A percentile compares a stretch with the other conserved stretches of the same genome.
Conservation (phyloP, 331 rosid genomes). For the Malus hybrid region DNA sequence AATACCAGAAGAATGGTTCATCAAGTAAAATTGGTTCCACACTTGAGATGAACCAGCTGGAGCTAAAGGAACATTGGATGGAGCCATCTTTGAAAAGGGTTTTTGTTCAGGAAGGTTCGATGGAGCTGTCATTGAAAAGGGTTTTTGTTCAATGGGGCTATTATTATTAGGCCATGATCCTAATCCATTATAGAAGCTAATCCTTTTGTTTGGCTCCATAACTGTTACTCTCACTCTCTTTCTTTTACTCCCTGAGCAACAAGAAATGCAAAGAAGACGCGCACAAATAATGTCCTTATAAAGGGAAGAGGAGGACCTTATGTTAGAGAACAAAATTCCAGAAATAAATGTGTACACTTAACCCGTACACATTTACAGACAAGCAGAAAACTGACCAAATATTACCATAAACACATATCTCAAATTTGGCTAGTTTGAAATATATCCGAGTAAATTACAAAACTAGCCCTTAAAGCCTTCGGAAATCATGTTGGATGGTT, state of each 20-base stretch:
- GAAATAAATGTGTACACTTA: background rate
- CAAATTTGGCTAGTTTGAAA: too few species aligned
- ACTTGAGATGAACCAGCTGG: background rate
- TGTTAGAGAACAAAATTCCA: background rate
- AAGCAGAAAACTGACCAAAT: conserved; percentile 17
- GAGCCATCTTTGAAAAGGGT: background rate
- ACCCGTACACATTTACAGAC: conserved; percentile 3
- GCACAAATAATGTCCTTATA: background rate
- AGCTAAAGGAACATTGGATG: conserved; percentile 3
- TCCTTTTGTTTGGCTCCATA: conserved; percentile 11
- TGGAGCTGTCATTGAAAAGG: background rate
- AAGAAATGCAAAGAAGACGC: background rate
- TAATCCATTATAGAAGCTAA: background rate
- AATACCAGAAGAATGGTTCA: background rate
- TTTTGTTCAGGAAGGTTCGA: too few species aligned
- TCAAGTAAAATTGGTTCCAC: conserved; percentile 3
- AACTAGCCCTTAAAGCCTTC: background rate
- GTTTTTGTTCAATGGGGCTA: background rate
- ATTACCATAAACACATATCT: background rate
- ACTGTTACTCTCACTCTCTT: background rate
- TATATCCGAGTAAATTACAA: background rate
- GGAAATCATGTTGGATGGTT: background rate
- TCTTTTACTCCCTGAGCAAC: background rate
- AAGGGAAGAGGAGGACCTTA: background rate
- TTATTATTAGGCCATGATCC: background rate